phyloP scores from a whole-genome alignment of 345 rosid species.

The Ricinus communis region DNA sequence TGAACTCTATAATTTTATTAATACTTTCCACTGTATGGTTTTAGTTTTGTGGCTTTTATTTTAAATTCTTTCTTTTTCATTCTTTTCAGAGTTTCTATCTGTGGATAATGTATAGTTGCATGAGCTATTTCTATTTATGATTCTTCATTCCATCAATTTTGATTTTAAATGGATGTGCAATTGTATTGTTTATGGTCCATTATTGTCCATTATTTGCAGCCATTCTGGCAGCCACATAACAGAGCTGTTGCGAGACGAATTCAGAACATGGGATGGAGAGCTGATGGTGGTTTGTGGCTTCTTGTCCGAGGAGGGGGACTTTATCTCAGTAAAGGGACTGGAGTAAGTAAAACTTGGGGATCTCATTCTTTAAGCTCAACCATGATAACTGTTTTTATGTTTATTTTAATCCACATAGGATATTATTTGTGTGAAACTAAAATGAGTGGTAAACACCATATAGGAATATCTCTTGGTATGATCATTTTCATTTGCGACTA shows the following conservation, averaged over 20 bases:
- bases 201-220: conserved; percentile 38
- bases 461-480: not conserved
- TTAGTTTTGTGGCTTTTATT: not conserved
- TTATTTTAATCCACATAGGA: not conserved
- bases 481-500: not conserved
- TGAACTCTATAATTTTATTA: not conserved
- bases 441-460: too few relatives aligned
- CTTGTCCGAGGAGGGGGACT: conserved; percentile 98
- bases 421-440: not conserved
- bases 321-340: conserved; percentile 93
- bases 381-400: not conserved
- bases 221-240: conserved; percentile 98
- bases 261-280: conserved; percentile 99
- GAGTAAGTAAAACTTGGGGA: conserved; percentile 76
- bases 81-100: not conserved
- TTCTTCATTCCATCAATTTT: not conserved
- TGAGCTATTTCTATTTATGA: not conserved
- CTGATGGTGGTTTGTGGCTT: conserved; percentile 99
- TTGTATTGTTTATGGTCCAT: conserved; percentile 1
- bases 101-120: too few relatives aligned
- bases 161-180: not conserved
- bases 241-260: conserved; percentile 94
- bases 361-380: not conserved
- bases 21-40: not conserved
- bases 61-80: too few relatives aligned